These are phyloP conservation scores for Luzula sylvatica DNA, from an alignment of 176 grass and related monocot species.

Conservation along the genomic window DNA sequence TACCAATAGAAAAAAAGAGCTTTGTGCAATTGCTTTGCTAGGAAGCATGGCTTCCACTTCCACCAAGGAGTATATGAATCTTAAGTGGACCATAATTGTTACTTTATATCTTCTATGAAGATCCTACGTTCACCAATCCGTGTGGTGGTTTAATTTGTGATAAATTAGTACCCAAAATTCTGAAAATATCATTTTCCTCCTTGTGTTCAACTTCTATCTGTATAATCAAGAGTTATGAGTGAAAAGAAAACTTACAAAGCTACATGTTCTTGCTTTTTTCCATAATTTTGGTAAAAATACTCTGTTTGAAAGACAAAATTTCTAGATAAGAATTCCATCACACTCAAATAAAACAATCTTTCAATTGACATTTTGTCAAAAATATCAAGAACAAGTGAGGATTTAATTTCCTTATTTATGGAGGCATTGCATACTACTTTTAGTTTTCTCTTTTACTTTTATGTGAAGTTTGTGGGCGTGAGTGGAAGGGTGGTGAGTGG, in stretches of 20 bases:
- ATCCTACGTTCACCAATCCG: no score
- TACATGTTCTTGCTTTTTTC: conserved; percentile 10
- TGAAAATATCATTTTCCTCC: not conserved
- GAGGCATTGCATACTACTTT: not conserved
- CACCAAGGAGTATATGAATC: conserved; percentile 2
- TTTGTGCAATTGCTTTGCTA: not conserved
- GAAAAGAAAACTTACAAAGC: conserved; percentile 20
- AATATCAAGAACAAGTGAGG: not conserved
- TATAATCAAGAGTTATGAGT: conserved; percentile 15
- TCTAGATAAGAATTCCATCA: no score
- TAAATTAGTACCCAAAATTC: not conserved
- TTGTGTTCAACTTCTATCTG: not conserved
- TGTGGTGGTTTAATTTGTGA: no score
- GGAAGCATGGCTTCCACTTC: conserved; percentile 8
- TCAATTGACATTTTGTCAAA: no score
- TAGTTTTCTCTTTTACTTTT: not conserved
- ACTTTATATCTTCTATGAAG: not conserved
- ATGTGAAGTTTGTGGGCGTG: no score
- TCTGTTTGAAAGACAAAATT: no score
- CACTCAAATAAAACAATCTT: no score
- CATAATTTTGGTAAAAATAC: no score
- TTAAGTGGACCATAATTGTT: not conserved
- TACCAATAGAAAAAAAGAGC: not conserved
- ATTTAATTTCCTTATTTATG: not conserved
- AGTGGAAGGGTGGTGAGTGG: conserved; percentile 2